Base-by-base conservation (phyloP, 2,329 filamentous ascomycete species). In the Alternaria burnsii region DNA sequence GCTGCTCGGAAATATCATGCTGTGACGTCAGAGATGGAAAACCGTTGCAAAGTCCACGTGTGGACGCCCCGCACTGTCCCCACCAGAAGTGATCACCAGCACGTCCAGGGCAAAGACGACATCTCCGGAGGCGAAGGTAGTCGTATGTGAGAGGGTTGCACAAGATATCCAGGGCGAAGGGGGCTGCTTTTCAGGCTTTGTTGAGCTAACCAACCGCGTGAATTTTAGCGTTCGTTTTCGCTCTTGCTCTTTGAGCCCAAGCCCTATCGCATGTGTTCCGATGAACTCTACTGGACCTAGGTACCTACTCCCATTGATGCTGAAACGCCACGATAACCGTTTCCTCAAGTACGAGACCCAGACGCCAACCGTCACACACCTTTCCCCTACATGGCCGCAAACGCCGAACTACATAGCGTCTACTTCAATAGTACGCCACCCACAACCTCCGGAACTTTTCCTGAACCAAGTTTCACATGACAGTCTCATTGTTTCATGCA, bases 51-150 rank as follows among this genome's bases (percentile, higher is more conserved):
- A 28, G 34, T n/a, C 47, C 58, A 57, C 58, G 48, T 48, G 42
- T 26, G 44, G 40, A 42, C 43, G 53, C 58, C 58, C 58, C 54
- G 54, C 58, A 58, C 36, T 20, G 41, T 18, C 34, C 54, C 55
- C 47, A 53, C 54, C 26, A 46, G 44, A 36, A 47, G 34, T 41
- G 41, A 41, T n/a, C 32, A 36, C 22, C 46, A 38, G 18, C 20
- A 47, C 48, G 14, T 32, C 22, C 46, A 22, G 32, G 40, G 28
- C 44, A 12, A 26, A 18, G 30, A 46, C 12, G 30, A 46, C 12
- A 32, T 30, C 40, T 48, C 36, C 24, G 26, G 38, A 24, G 14
- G 18, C 46, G 5, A 48, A 36, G 30, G 18, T 12, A 16, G 5
- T 9, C 30, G 1, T 14, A 24, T 20, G 32, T 34, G 34, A 50